Base-by-base conservation (phyloP, 352 stramenopile genomes). In the Pythium pyrilobum region DNA sequence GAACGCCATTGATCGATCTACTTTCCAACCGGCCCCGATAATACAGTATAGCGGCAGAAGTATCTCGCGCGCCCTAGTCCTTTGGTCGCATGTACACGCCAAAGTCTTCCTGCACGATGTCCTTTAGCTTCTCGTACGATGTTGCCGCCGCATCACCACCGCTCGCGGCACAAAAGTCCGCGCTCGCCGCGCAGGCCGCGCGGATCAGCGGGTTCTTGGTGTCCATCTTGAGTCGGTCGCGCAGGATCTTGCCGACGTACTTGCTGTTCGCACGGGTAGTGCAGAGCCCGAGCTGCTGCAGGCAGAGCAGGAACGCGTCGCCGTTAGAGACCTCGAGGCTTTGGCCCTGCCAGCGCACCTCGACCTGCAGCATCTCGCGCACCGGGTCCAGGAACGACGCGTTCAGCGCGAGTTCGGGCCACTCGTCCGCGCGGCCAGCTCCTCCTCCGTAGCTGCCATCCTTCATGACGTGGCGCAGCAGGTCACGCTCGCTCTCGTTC, bases 331-430 rank as follows among this genome's bases (percentile, higher is more conserved):
- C 62, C 51, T 74, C 62, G 31, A 87, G 39, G 28, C 68, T 78
- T 7, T 47, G 21, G 21, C 61, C 60, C 41, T 79, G 73, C 78
- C 78, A 89, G 12, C 59, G 63, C 48, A 87, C 62, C 49, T 87
- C 74, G 8, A 87, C 75, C 3, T 74, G 59, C 3, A 89, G 70
- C 20, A 79, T 62, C 16, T 71, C 74, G 5, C 62, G 62, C 4
- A 56, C 49, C 1, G 64, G 63, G 42, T 85, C 62, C 8, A 89
- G 49, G 32, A 76, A 83, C 28, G 68, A 69, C 28, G 66, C 70
- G 28, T 87, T 87, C 2, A 89, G 57, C 2, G 72, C 72, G 40
- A 89, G 65, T 42, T 89, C 74, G 1, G 74, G 76, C 78, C 78
- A 89, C 18, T 69, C 62, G 43, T 78, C 61, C 5, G 44, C 54